Conservation (phyloP, 2,329 filamentous ascomycete genomes). For the Xylaria sp. region DNA sequence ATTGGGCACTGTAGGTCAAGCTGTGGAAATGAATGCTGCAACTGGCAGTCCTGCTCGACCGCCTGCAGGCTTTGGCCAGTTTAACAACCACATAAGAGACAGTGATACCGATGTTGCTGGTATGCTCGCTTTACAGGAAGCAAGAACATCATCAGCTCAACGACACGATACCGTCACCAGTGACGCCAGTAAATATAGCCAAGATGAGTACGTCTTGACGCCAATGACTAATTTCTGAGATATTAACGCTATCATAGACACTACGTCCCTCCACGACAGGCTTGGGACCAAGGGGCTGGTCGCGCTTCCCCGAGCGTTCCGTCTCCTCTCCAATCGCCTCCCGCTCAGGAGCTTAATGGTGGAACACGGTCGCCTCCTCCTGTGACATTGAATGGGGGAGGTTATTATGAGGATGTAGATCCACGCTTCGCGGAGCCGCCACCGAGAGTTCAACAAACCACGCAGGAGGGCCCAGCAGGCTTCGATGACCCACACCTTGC, state of each 20-base stretch:
- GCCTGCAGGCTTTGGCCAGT: constrained; percentile 57
- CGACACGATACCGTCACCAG: constrained; percentile 66
- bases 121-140: constrained; percentile 77
- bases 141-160: constrained; percentile 49
- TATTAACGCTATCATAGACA: constrained; percentile 56
- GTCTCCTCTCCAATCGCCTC: constrained; percentile 54
- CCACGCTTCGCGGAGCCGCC: constrained; percentile 76
- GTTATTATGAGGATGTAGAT: constrained; percentile 94
- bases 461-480: constrained; percentile 53
- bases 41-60: constrained; percentile 61
- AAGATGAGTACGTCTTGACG: constrained; percentile 72
- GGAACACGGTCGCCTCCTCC: constrained; percentile 51
- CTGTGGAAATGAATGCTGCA: constrained; percentile 84
- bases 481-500: constrained; percentile 72
- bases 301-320: constrained; percentile 58
- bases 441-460: constrained; percentile 40
- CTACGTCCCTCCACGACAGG: constrained; percentile 66
- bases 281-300: constrained; percentile 62
- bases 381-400: constrained; percentile 44
- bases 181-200: constrained; percentile 77
- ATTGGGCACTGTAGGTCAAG: constrained; percentile 64
- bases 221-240: constrained; percentile 35
- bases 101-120: constrained; percentile 78
- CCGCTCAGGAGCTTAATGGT: constrained; percentile 52
- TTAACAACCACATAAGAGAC: constrained; percentile 62